A percentile compares a stretch with the other conserved stretches of the same genome.
These are phyloP conservation scores for Tirmania nivea DNA, from an alignment of 495 filamentous ascomycete species.

Conservation along the genomic window DNA sequence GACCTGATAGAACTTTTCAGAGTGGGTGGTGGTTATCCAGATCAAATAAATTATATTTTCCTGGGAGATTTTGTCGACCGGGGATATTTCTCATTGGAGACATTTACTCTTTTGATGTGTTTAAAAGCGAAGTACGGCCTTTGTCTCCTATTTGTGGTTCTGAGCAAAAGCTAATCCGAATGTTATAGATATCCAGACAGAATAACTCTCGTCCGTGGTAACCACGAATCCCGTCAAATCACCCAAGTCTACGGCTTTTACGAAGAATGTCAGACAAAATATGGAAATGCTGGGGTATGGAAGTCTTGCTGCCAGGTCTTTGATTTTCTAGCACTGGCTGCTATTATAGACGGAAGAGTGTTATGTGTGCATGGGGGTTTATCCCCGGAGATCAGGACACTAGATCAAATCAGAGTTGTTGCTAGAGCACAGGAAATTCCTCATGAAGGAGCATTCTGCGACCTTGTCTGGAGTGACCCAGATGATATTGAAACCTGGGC, in stretches of 20 bases:
- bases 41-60: slow-evolving; percentile 80
- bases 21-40: slow-evolving; percentile 86
- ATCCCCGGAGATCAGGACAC: slow-evolving; percentile 83
- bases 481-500: slow-evolving; percentile 96
- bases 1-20: slow-evolving; percentile 92
- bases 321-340: slow-evolving; percentile 87
- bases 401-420: slow-evolving; percentile 94
- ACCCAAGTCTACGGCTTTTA: slow-evolving; percentile 98
- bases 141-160: neutral
- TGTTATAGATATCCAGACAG: slow-evolving; percentile 64
- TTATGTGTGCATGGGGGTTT: slow-evolving; percentile 94
- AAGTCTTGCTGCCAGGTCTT: slow-evolving; percentile 98
- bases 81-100: slow-evolving; percentile 94
- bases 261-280: slow-evolving; percentile 94
- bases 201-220: slow-evolving; percentile 87
- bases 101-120: slow-evolving; percentile 85
- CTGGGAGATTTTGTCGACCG: slow-evolving; percentile 94
- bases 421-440: slow-evolving; percentile 94
- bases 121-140: slow-evolving; percentile 73
- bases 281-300: slow-evolving; percentile 96
- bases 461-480: slow-evolving; percentile 94
- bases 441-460: slow-evolving; percentile 94
- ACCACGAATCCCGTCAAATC: slow-evolving; percentile 94
- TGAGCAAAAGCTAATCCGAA: neutral
- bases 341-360: slow-evolving; percentile 90